These are phyloP conservation scores for Cyclotella kingstonii DNA, from an alignment of 108 stramenopile genomes.

Conservation along the genomic window DNA sequence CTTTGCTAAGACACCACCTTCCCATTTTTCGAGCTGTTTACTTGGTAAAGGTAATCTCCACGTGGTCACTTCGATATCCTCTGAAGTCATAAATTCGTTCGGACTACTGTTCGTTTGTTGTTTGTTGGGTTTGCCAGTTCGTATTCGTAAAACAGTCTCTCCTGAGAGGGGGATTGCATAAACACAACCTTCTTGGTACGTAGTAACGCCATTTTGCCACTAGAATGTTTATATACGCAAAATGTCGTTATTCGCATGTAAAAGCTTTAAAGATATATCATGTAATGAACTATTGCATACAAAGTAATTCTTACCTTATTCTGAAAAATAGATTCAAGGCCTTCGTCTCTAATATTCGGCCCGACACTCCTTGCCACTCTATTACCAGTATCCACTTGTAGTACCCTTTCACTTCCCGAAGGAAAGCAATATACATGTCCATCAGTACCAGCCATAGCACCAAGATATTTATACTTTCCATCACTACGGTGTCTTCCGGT, in stretches of 20 bases:
- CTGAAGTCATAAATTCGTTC: not conserved
- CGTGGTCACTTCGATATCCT: slow-evolving; percentile 60
- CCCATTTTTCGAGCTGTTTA: slow-evolving; percentile 70
- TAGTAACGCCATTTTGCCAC: slow-evolving; percentile 86
- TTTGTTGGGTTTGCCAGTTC: slow-evolving; percentile 15
- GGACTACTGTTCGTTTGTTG: slow-evolving; percentile 12
- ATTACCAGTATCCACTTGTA: slow-evolving; percentile 60
- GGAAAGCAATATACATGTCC: slow-evolving; percentile 83
- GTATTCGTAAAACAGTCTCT: slow-evolving; percentile 67
- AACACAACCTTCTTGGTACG: slow-evolving; percentile 61
- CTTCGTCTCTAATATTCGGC: slow-evolving; percentile 60
- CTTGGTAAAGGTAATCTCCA: slow-evolving; percentile 61
- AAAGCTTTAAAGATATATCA: no score
- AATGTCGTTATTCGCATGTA: no score
- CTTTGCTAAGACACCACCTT: slow-evolving; percentile 71
- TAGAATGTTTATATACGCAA: not conserved
- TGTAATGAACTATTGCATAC: no score
- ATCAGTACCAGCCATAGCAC: slow-evolving; percentile 70
- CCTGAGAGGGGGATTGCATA: slow-evolving; percentile 81
- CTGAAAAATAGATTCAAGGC: slow-evolving; percentile 62
- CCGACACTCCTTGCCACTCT: slow-evolving; percentile 55
- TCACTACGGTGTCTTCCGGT: slow-evolving; percentile 80
- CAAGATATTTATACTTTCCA: slow-evolving; percentile 88
- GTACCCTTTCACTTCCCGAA: slow-evolving; percentile 67
- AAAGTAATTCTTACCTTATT: slow-evolving; percentile 61